These are phyloP conservation scores for Protomyces inundatus DNA, from an alignment of 1,139 yeast genomes.

Conservation along the genomic window DNA sequence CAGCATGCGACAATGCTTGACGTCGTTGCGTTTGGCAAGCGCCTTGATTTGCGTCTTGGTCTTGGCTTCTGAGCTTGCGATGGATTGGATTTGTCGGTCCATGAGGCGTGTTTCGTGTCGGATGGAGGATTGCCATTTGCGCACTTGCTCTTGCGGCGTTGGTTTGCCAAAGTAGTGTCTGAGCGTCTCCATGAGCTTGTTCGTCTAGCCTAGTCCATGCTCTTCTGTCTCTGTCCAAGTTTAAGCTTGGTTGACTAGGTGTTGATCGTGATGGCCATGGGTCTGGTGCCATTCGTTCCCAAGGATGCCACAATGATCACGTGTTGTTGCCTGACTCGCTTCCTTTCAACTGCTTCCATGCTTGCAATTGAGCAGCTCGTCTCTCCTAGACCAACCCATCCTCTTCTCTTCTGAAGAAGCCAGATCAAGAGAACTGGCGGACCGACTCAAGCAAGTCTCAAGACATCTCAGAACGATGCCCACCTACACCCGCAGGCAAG, in stretches of 20 bases:
- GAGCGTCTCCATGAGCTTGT: slow-evolving; percentile 21
- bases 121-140: slow-evolving; percentile 73
- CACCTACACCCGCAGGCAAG: slow-evolving; percentile 49
- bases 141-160: slow-evolving; percentile 33
- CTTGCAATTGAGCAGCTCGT: too few relatives aligned
- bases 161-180: slow-evolving; percentile 25
- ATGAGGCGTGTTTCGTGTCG: slow-evolving; percentile 81
- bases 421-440: background rate
- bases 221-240: too few relatives aligned
- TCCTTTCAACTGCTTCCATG: background rate
- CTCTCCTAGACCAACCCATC: background rate
- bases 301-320: too few relatives aligned
- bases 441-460: background rate
- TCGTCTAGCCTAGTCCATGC: background rate
- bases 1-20: slow-evolving; percentile 66
- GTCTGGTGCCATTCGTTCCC: too few relatives aligned
- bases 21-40: slow-evolving; percentile 73
- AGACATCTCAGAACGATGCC: slow-evolving; percentile 19
- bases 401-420: too few relatives aligned
- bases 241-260: too few relatives aligned
- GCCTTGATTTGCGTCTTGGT: slow-evolving; percentile 69
- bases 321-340: too few relatives aligned
- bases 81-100: slow-evolving; percentile 62
- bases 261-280: too few relatives aligned
- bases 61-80: slow-evolving; percentile 54